A percentile compares a stretch with the other conserved stretches of the same genome.
These are phyloP conservation scores for Linum trigynum DNA, from an alignment of 345 rosid species.

Conservation along the genomic window DNA sequence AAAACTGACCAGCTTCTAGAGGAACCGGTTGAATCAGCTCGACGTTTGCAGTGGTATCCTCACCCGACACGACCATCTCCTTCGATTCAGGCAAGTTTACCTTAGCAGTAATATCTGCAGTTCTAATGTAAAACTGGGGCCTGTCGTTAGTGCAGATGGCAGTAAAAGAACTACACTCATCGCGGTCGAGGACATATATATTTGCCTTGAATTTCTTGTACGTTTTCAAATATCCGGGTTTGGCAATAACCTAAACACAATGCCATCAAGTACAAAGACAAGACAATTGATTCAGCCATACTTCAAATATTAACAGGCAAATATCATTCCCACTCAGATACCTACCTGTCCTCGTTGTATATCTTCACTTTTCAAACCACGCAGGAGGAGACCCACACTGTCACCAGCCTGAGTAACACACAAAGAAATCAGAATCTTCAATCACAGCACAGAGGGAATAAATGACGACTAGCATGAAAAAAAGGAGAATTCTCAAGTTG, in stretches of 20 bases:
- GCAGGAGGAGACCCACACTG: slow-evolving; percentile 91
- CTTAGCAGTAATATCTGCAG: slow-evolving; percentile 86
- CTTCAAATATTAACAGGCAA: background rate
- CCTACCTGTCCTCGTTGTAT: slow-evolving; percentile 85
- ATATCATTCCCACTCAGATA: background rate
- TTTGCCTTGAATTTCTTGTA: slow-evolving; percentile 88
- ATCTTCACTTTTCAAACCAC: slow-evolving; percentile 90
- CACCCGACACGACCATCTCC: slow-evolving; percentile 97
- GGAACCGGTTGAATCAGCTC: slow-evolving; percentile 74
- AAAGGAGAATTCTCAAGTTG: background rate
- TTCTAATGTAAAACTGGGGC: slow-evolving; percentile 91
- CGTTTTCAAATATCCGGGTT: slow-evolving; percentile 81
- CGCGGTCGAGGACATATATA: slow-evolving; percentile 87
- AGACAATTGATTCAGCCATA: background rate
- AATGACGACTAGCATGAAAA: background rate
- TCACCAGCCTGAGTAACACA: slow-evolving; percentile 87
- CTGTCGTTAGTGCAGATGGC: slow-evolving; percentile 77
- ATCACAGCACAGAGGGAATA: background rate
- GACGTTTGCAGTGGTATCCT: slow-evolving; percentile 71
- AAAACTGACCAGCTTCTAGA: slow-evolving; percentile 54
- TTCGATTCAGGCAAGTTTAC: slow-evolving; percentile 72
- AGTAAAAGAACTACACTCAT: slow-evolving; percentile 96
- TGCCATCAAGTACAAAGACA: no score
- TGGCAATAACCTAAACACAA: slow-evolving; percentile 73
- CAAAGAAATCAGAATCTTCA: background rate